Evolutionary conservation across 345 rosid genomes (phyloP), one percentile per base, ranked within the genome.

Genomic region (Trapa incisa): DNA sequence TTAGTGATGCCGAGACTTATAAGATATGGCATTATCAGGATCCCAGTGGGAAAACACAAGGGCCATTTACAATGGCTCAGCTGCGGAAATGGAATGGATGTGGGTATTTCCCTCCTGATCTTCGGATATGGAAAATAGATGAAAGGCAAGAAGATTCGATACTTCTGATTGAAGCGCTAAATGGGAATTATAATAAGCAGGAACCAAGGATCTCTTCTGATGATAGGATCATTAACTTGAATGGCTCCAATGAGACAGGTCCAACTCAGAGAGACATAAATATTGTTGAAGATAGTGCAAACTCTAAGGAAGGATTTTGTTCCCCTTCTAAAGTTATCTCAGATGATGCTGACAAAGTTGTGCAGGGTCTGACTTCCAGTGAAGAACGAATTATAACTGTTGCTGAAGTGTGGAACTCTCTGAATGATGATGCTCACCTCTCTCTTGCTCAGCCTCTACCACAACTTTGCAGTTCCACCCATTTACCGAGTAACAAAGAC

Each of bases 1-100:
- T 75, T 67, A 64, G 62, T 67, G 79, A 82, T 65, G 64, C 65
- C 4, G 96, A 87, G 80, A 75, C 70, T 1, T 77, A 78, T 56
- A 87, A 80, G 65, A 65, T 84, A 68, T 94, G 99, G 99, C 86
- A 72, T 77, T 94, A 94, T 75, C 85, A 81, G 80, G 99, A 94
- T 68, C 97, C 96, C 63, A 69, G 64, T 65, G 90, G 89, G 72
- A 89, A 79, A 77, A 71, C 76, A 76, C 99, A 89, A 72, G 99
- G 99, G 58, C 97, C 99, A 43, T 94, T 94, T 81, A 37, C 87
- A 50, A 69, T 91, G 87, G 68, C 65, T 72, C 86, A 80, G 74
- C 78, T 94, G 68, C 86, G 87, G 43, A 86, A 80, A 76, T 94
- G 99, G 99, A 85, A 80, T 66, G 62, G 67, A 56, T 74, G 71